Conservation (phyloP, 2,329 filamentous ascomycete species). For the Fusarium sp. region DNA sequence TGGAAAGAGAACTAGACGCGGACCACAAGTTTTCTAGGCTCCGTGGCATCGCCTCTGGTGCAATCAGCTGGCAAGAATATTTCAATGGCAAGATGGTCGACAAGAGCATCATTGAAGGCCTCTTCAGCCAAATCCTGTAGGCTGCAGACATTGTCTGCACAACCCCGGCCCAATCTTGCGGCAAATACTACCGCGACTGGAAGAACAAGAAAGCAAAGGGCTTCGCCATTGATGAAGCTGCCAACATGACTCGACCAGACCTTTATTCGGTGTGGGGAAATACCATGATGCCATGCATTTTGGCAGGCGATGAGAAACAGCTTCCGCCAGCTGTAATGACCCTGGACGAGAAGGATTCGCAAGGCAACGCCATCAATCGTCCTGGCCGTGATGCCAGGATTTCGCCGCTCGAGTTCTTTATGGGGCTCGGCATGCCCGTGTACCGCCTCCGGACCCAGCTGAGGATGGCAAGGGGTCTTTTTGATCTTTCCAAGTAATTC, state of each 20-base stretch:
- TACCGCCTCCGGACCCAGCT: not conserved
- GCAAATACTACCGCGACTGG: not conserved
- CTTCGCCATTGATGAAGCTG: not conserved
- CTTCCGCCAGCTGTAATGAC: not conserved
- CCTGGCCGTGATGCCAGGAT: not conserved
- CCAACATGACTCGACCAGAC: not conserved
- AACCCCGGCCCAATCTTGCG: not conserved
- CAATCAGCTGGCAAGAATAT: not conserved
- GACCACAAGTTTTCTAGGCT: not conserved
- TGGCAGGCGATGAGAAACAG: not conserved
- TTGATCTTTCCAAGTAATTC: not conserved
- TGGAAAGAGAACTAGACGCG: not conserved
- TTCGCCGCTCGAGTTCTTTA: not conserved
- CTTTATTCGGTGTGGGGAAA: not conserved
- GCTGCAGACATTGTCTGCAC: not conserved
- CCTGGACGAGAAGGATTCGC: not conserved
- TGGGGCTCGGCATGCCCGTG: not conserved
- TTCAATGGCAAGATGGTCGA: not conserved
- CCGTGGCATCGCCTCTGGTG: not conserved
- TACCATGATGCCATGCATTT: not conserved
- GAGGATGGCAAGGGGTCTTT: not conserved
- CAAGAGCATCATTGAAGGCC: not conserved
- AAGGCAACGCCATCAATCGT: not conserved
- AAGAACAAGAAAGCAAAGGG: not conserved
- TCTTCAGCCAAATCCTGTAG: not conserved